These are phyloP conservation scores for Bothriochloa decipiens DNA, from an alignment of 176 grass and related monocot species.

Conservation along the genomic window DNA sequence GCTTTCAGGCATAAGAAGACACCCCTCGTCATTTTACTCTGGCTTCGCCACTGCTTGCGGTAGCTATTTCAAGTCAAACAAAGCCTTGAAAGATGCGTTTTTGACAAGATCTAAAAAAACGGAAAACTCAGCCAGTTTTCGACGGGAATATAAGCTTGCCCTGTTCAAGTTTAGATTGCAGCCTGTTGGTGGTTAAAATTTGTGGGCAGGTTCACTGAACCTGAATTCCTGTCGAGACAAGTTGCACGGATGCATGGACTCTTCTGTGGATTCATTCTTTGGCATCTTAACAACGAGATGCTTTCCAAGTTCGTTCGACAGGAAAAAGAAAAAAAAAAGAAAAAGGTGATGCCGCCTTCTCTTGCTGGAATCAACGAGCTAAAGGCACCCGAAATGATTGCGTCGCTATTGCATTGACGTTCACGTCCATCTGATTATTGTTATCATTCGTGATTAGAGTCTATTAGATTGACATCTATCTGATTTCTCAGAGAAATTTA, in stretches of 20 bases:
- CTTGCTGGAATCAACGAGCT: background rate
- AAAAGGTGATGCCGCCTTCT: background rate
- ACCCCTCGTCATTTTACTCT: too few species aligned
- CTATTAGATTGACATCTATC: too few species aligned
- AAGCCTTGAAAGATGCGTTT: too few species aligned
- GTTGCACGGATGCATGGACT: background rate
- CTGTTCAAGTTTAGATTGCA: too few species aligned
- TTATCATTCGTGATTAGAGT: too few species aligned
- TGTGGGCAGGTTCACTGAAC: slow-evolving; percentile 47
- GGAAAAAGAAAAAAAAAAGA: background rate
- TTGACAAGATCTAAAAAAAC: slow-evolving; percentile 26
- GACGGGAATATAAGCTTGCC: too few species aligned
- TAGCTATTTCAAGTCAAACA: too few species aligned
- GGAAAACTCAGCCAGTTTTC: background rate
- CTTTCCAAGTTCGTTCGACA: background rate
- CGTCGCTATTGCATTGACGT: background rate
- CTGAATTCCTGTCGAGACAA: slow-evolving; percentile 15
- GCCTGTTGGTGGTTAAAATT: background rate
- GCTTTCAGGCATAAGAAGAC: too few species aligned
- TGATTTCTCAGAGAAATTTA: too few species aligned
- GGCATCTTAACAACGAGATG: background rate
- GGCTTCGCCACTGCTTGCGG: too few species aligned
- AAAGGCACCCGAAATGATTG: background rate
- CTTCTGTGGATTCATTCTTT: background rate
- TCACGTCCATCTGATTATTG: too few species aligned